Base-by-base conservation (phyloP, 2,329 filamentous ascomycete species). In the Ophiostoma sp. region DNA sequence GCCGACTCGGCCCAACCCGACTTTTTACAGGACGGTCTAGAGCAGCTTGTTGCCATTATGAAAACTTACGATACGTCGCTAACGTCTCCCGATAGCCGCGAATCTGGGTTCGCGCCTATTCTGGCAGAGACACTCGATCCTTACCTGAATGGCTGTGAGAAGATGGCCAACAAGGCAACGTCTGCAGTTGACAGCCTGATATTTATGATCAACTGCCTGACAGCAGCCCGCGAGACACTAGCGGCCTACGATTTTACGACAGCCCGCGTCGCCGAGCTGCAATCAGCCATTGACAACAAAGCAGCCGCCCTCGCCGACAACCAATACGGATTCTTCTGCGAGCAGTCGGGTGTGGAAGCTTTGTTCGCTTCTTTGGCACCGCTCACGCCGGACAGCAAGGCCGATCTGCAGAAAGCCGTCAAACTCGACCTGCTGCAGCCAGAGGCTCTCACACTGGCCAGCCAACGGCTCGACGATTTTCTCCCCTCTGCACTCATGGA, bases 401-500 rank as follows among this genome's bases (percentile, higher is more conserved):
- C 61, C 19, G 86, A 89, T 68, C 80, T 93, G 4, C 84, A 85
- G 59, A 86, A 86, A 15, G 85, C 93, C 31, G 80, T 84, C 0
- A 79, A 79, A 0, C 84, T 92, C 1, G 84, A 86, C 0, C 82
- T 86, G 3, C 88, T 93, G 78, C 87, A 90, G 74, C 86, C 88
- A 0, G 82, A 86, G 5, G 82, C 86, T 0, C 84, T 98, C n/a
- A 83, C 87, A 1, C 83, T 85, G 69, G 90, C 91, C 1, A 93
- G 93, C 78, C 93, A 95, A 78, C 88, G 87, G 55, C 85, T 99
- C 7, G 96, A 99, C 79, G 91, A 94, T 75, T 99, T 98, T 82
- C 85, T 99, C 31, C 95, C 96, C 0, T 97, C 94, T 0, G 96
- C 95, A 2, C 86, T 97, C 39, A 95, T 98, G 86, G 96, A 99